Conservation (phyloP, 257 asterid species). For the Catharanthus roseus region DNA sequence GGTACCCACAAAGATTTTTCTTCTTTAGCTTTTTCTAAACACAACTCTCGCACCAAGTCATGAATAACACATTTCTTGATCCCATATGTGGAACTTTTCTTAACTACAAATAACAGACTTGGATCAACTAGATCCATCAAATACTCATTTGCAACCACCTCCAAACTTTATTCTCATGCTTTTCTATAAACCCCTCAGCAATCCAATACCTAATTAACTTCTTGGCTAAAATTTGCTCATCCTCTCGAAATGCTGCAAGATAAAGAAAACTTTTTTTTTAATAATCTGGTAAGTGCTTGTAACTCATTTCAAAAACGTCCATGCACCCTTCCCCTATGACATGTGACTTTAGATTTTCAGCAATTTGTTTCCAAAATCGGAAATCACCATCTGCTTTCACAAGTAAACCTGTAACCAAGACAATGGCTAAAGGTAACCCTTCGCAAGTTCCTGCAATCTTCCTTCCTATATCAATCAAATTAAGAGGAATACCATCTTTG, state of each 20-base stretch:
- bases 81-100: background rate
- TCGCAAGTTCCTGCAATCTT: background rate
- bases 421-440: conserved; percentile 12
- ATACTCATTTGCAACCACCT: conserved; percentile 9
- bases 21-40: background rate
- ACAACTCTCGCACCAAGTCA: background rate
- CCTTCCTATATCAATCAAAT: background rate
- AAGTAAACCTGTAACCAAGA: conserved; percentile 1
- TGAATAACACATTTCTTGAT: background rate
- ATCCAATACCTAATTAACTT: conserved; percentile 11
- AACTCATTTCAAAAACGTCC: background rate
- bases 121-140: conserved; percentile 13
- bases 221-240: background rate
- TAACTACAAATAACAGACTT: background rate
- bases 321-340: conserved; percentile 1
- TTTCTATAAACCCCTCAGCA: conserved; percentile 11
- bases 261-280: conserved; percentile 18
- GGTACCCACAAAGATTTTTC: background rate
- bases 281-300: conserved; percentile 8
- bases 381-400: background rate
- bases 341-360: background rate
- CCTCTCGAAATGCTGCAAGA: conserved; percentile 13
- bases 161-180: background rate
- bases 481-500: background rate
- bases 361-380: conserved; percentile 3